Conservation (phyloP, 805 yeast species). For the Torulaspora delbrueckii region DNA sequence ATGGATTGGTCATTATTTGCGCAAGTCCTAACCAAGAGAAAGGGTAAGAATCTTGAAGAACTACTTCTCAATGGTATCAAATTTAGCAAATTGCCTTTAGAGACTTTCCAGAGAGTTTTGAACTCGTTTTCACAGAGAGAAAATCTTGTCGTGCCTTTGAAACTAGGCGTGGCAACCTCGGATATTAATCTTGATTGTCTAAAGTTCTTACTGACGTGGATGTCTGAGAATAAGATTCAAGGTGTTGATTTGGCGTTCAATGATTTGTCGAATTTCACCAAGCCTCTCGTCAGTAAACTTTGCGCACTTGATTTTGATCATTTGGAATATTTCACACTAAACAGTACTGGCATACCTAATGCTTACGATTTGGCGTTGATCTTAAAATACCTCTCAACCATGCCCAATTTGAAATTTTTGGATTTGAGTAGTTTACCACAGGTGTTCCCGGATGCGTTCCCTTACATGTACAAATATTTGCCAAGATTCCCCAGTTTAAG, state of each 20-base stretch:
- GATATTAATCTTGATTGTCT: constrained; percentile 59
- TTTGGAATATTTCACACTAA: constrained; percentile 53
- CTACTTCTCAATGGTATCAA: constrained; percentile 74
- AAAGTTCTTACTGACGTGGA: constrained; percentile 54
- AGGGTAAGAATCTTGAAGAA: constrained; percentile 64
- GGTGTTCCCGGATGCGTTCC: constrained; percentile 58
- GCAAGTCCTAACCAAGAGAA: constrained; percentile 61
- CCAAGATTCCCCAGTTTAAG: constrained; percentile 63
- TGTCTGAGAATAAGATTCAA: constrained; percentile 37
- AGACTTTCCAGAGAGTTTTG: constrained; percentile 51
- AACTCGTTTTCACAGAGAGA: constrained; percentile 46
- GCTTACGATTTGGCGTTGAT: constrained; percentile 47
- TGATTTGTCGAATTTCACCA: constrained; percentile 43
- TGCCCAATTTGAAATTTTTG: constrained; percentile 60
- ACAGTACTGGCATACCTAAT: constrained; percentile 55
- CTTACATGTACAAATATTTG: constrained; percentile 54
- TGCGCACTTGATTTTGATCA: constrained; percentile 19
- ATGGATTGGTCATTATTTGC: constrained; percentile 81
- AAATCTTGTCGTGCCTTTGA: constrained; percentile 21
- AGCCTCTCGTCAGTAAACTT: constrained; percentile 24
- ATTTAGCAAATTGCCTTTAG: constrained; percentile 44
- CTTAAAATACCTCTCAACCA: constrained; percentile 46
- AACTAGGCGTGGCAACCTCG: constrained; percentile 75
- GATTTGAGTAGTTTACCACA: constrained; percentile 69
- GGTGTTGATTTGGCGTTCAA: constrained; percentile 87